Evolutionary conservation across 192 early-diverging fungal genomes (phyloP).

Genomic region (Cetraspora pellucida): DNA sequence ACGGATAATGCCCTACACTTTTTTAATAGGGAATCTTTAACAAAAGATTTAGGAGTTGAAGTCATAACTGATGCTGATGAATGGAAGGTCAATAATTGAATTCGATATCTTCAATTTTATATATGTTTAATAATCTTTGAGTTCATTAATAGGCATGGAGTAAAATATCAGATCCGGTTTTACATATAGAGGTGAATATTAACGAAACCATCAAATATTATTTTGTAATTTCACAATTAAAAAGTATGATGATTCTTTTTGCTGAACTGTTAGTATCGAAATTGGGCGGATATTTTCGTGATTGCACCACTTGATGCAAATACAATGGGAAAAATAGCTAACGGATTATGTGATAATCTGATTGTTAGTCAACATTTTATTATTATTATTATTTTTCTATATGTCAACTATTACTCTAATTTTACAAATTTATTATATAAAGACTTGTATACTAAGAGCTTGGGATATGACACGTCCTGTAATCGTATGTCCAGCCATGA

Average conservation of each 20-base stretch:
- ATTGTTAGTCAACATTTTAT: slow-evolving; percentile 56
- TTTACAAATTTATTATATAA: not conserved
- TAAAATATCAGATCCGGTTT: slow-evolving; percentile 83
- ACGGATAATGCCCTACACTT: slow-evolving; percentile 88
- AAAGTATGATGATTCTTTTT: too few species aligned
- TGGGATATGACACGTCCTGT: slow-evolving; percentile 81
- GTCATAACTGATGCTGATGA: slow-evolving; percentile 86
- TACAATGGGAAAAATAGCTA: slow-evolving; percentile 87
- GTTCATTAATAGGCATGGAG: slow-evolving; percentile 64
- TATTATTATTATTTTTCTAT: not conserved
- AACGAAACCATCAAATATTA: not conserved
- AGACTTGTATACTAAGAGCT: slow-evolving; percentile 88
- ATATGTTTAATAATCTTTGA: not conserved
- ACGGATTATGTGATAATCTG: slow-evolving; percentile 92
- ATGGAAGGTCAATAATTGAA: slow-evolving; percentile 63
- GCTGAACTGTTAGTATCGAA: slow-evolving; percentile 63
- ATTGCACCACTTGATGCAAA: slow-evolving; percentile 94
- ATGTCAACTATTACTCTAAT: not conserved
- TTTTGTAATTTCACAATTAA: not conserved
- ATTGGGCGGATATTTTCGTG: slow-evolving; percentile 92
- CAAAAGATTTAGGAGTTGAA: slow-evolving; percentile 43
- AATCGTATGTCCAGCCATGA: slow-evolving; percentile 93
- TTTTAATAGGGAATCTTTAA: slow-evolving; percentile 62
- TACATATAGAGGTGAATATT: slow-evolving; percentile 83
- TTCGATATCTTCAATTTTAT: not conserved